Conservation (phyloP, 2,329 filamentous ascomycete genomes). For the Paraconiothyrium sp. region DNA sequence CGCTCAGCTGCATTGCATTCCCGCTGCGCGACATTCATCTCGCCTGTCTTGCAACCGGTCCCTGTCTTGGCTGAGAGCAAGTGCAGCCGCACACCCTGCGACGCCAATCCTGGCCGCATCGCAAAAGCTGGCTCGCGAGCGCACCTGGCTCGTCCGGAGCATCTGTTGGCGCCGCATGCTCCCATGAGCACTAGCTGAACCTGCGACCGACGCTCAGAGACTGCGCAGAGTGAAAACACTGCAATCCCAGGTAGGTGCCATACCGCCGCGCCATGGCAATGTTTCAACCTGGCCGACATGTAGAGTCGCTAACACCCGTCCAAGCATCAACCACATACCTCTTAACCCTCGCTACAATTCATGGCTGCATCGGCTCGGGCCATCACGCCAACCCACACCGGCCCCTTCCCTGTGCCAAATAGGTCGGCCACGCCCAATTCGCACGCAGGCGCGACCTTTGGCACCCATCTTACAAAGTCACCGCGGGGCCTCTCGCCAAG, state of each 20-base stretch:
- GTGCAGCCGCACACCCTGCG: slow-evolving; percentile 16
- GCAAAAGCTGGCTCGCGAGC: slow-evolving; percentile 29
- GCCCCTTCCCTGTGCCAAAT: slow-evolving; percentile 52
- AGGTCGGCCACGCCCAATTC: slow-evolving; percentile 51
- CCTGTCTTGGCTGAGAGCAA: slow-evolving; percentile 9
- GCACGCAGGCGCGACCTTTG: slow-evolving; percentile 44
- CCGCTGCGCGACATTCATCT: slow-evolving; percentile 5
- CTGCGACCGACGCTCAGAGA: slow-evolving; percentile 2
- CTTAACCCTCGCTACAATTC: slow-evolving; percentile 22
- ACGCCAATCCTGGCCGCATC: slow-evolving; percentile 19
- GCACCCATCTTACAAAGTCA: slow-evolving; percentile 53
- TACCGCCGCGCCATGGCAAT: slow-evolving; percentile 9
- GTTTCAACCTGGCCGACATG: slow-evolving; percentile 11
- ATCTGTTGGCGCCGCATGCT: slow-evolving; percentile 22
- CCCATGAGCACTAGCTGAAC: slow-evolving; percentile 21
- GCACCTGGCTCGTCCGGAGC: slow-evolving; percentile 20
- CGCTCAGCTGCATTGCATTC: slow-evolving; percentile 14
- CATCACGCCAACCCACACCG: slow-evolving; percentile 54
- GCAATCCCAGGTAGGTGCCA: slow-evolving; percentile 27
- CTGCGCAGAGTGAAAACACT: slow-evolving; percentile 25
- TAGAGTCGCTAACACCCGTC: slow-evolving; percentile 22
- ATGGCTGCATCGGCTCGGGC: slow-evolving; percentile 58
- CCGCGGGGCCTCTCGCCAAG: slow-evolving; percentile 53
- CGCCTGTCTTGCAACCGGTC: too few species aligned
- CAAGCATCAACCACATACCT: slow-evolving; percentile 17